Conservation (phyloP, 2,329 filamentous ascomycete species). For the Fusarium buxicola region DNA sequence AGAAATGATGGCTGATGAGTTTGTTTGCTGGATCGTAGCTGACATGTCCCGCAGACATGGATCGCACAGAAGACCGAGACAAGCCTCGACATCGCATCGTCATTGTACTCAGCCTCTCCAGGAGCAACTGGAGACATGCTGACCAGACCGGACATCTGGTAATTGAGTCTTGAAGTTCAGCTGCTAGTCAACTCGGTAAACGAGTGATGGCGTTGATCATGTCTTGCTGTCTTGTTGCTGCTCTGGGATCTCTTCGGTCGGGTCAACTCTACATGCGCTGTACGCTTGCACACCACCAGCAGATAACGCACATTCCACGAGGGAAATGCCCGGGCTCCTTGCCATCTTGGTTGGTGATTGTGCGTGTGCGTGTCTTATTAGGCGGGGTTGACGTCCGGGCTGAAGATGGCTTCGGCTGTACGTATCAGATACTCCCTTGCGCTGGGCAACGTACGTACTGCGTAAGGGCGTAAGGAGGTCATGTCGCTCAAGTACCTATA, state of each 20-base stretch:
- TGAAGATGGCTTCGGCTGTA: not conserved
- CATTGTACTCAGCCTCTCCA: constrained; percentile 13
- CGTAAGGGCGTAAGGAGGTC: constrained; percentile 17
- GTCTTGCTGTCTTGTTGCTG: not conserved
- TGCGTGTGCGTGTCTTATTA: constrained; percentile 18
- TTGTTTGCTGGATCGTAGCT: constrained; percentile 24
- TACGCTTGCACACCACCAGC: constrained; percentile 10
- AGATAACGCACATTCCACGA: constrained; percentile 36
- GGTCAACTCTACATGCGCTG: constrained; percentile 2
- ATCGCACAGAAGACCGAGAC: constrained; percentile 20
- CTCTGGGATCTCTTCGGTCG: not conserved
- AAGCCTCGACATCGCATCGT: constrained; percentile 12
- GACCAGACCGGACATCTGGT: not conserved
- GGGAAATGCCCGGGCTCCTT: constrained; percentile 20
- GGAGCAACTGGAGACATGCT: not conserved
- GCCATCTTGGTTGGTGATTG: constrained; percentile 35
- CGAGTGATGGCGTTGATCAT: not conserved
- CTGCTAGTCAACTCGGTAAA: not conserved
- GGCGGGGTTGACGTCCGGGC: constrained; percentile 28
- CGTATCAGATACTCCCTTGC: not conserved
- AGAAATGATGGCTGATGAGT: constrained; percentile 39
- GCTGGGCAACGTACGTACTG: constrained; percentile 15
- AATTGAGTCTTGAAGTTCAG: not conserved
- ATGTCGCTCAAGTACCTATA: not conserved
- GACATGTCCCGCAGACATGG: constrained; percentile 22